phyloP scores from a whole-genome alignment of 2,329 filamentous ascomycete species.

The Leptosphaerulina australis region DNA sequence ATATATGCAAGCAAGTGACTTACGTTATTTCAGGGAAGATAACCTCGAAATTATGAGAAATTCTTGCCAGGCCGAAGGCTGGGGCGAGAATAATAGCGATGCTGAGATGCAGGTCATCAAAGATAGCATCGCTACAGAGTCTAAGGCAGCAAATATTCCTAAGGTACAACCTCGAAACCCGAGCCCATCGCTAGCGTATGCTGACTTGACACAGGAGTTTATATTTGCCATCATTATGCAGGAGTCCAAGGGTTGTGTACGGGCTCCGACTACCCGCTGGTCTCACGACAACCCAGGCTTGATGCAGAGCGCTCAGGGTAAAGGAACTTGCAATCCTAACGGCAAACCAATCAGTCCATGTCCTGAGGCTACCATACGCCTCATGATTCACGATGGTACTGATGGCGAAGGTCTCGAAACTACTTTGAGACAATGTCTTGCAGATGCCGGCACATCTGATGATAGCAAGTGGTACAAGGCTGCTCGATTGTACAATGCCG shows the following conservation, averaged over 20 bases:
- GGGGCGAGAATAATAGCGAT: constrained; percentile 47
- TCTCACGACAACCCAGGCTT: constrained; percentile 54
- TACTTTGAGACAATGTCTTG: constrained; percentile 51
- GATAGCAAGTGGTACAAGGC: constrained; percentile 54
- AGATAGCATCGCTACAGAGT: constrained; percentile 45
- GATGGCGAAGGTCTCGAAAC: constrained; percentile 52
- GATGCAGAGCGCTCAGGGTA: constrained; percentile 52
- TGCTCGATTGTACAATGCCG: constrained; percentile 60
- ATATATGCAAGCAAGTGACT: constrained; percentile 1
- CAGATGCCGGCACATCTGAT: constrained; percentile 36
- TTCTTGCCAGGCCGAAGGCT: constrained; percentile 46
- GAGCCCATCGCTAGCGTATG: neutral
- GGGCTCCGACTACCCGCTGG: constrained; percentile 52
- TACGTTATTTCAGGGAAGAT: constrained; percentile 29
- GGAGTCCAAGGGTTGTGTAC: constrained; percentile 56
- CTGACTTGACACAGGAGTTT: constrained; percentile 40
- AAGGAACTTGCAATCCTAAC: constrained; percentile 41
- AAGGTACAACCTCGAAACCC: constrained; percentile 49
- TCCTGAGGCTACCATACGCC: constrained; percentile 44
- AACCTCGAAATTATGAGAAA: constrained; percentile 46
- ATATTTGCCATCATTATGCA: constrained; percentile 55
- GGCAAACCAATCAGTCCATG: constrained; percentile 51
- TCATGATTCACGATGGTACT: constrained; percentile 54
- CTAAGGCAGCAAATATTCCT: constrained; percentile 41
- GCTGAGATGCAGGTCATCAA: constrained; percentile 49